phyloP scores from a whole-genome alignment of 2,329 filamentous ascomycete species.

The Thelonectria rubi region DNA sequence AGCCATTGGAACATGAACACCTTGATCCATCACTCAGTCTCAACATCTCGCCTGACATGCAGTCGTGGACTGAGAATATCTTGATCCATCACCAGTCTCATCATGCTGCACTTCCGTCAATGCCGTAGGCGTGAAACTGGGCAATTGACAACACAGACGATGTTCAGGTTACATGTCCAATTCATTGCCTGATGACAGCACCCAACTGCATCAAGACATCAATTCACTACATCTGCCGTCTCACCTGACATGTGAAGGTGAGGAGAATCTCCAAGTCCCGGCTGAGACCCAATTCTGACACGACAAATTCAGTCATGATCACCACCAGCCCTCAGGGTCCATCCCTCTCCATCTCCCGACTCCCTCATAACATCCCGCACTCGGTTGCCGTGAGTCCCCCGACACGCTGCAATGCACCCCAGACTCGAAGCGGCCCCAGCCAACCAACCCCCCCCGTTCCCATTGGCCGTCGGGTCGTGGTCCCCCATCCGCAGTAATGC shows the following conservation, averaged over 20 bases:
- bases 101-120: too few relatives aligned
- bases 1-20: too few relatives aligned
- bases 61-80: too few relatives aligned
- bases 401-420: neutral
- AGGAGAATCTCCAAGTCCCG: neutral
- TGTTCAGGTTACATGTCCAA: too few relatives aligned
- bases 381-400: neutral
- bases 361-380: neutral
- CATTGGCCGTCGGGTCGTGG: slow-evolving; percentile 16
- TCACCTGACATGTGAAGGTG: neutral
- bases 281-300: neutral
- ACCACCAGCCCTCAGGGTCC: neutral
- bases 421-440: neutral
- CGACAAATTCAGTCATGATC: neutral
- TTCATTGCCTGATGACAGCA: too few relatives aligned
- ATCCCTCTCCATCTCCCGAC: neutral
- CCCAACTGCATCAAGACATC: too few relatives aligned
- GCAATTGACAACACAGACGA: too few relatives aligned
- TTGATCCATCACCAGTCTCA: too few relatives aligned
- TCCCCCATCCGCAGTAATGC: slow-evolving; percentile 18
- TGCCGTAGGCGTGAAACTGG: too few relatives aligned
- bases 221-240: neutral
- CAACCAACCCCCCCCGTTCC: neutral
- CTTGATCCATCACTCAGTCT: too few relatives aligned
- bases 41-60: too few relatives aligned